Evolutionary conservation across 2,329 filamentous ascomycete genomes (phyloP), one percentile per base, ranked within the genome.

Genomic region (Colletotrichum scovillei): DNA sequence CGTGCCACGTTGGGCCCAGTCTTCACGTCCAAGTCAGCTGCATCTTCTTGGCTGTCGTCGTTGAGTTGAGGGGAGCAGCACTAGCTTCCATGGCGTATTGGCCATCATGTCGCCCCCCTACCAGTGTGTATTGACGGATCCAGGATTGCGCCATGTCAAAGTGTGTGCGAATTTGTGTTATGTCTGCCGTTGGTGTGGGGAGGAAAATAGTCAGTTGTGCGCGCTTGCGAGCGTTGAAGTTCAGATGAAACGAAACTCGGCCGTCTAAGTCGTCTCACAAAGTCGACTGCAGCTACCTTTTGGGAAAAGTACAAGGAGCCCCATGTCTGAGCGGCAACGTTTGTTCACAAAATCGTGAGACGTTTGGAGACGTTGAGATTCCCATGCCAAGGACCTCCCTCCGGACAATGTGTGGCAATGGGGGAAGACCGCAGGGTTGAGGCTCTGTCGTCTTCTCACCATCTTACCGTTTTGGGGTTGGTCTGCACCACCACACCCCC

Each of bases 161-260:
- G 28, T 26, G 49, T 38, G 24, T 65, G 32, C 32, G 60, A 49
- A 64, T 65, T 52, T 38, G 66, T 26, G 55, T 73, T 62, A 32
- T 55, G 22, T 65, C 53, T 49, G 55, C 52, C 38, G 56, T n/a
- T 62, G 32, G 57, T 24, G 58, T 60, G 64, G 64, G 30, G 22
- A 49, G 46, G 30, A 2, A 24, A 19, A 30, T 2, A 55, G 32
- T 56, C 28, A 22, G 46, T 30, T 24, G 60, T 71, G 46, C 35
- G 55, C 46, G 35, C 42, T 66, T 65, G n/a, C 35, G 26, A 59
- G 53, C 32, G 26, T 38, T 35, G 46, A 4, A 65, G 38, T 66
- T 73, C 60, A 62, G 67, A 70, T 73, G 71, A 73, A 73, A 73
- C 71, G 55, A 71, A 70, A 73, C 67, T 65, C 67, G 56, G 28